These are phyloP conservation scores for Scedosporium aurantiacum DNA, from an alignment of 2,329 filamentous ascomycete species.

Conservation along the genomic window DNA sequence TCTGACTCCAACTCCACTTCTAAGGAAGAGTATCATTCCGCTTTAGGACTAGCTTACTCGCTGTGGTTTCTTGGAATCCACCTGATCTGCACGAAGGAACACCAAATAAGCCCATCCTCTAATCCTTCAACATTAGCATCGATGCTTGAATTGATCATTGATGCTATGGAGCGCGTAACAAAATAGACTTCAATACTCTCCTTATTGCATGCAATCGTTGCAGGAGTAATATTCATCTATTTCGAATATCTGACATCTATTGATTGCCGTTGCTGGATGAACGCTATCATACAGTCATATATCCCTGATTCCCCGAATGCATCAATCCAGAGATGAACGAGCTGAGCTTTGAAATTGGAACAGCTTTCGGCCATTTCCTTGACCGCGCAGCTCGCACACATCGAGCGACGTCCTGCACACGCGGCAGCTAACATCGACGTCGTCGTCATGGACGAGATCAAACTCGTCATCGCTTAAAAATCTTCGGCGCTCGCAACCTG, in stretches of 20 bases:
- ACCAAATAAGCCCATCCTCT: no score
- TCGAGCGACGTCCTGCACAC: not conserved
- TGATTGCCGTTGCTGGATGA: not conserved
- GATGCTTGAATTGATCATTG: no score
- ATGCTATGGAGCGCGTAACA: no score
- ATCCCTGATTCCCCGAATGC: not conserved
- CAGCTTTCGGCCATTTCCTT: not conserved
- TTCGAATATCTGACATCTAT: not conserved
- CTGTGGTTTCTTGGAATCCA: no score
- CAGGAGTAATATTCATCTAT: no score
- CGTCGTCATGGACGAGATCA: not conserved
- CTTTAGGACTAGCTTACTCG: no score
- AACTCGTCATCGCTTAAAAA: not conserved
- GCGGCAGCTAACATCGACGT: not conserved
- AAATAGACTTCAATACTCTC: no score
- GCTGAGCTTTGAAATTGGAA: not conserved
- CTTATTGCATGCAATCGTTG: no score
- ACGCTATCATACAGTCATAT: not conserved
- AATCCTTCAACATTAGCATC: no score
- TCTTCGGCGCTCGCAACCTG: constrained; percentile 14
- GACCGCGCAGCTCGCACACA: not conserved
- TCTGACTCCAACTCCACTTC: no score
- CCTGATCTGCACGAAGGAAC: no score
- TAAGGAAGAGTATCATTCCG: no score
- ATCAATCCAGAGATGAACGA: not conserved